Conservation (phyloP, 179 eudicot genomes). For the Vitellaria paradoxa region DNA sequence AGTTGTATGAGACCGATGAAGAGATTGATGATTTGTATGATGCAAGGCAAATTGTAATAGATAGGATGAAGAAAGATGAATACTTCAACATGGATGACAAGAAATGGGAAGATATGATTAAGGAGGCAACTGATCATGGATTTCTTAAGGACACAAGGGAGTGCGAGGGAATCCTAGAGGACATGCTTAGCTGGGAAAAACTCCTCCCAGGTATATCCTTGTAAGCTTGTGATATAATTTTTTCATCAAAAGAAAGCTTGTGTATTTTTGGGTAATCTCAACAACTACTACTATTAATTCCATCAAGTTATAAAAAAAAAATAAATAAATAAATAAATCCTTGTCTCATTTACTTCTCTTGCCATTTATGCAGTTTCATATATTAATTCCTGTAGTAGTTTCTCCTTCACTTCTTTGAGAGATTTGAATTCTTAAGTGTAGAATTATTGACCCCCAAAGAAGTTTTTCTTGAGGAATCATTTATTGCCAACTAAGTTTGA, state of each 20-base stretch:
- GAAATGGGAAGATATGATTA: constrained; percentile 55
- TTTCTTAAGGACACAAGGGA: constrained; percentile 50
- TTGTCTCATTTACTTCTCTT: constrained; percentile 6
- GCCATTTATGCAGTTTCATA: not conserved
- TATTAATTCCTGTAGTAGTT: not conserved
- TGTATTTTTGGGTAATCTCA: not conserved
- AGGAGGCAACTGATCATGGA: constrained; percentile 58
- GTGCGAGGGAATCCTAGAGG: constrained; percentile 80
- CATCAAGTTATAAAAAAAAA: too few species aligned
- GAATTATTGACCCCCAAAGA: not conserved
- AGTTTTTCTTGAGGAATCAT: not conserved
- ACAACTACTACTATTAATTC: not conserved
- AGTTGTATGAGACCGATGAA: constrained; percentile 52
- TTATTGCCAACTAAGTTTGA: not conserved
- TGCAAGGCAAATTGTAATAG: constrained; percentile 48
- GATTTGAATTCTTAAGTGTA: not conserved
- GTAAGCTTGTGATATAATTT: constrained; percentile 3
- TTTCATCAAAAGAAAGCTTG: too few species aligned
- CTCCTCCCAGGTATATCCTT: constrained; percentile 76
- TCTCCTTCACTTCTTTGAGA: not conserved
- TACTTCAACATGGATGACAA: constrained; percentile 59
- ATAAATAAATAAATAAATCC: not conserved
- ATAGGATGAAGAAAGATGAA: constrained; percentile 45
- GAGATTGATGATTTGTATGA: constrained; percentile 59
- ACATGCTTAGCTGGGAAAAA: constrained; percentile 84